These are phyloP conservation scores for Nicotiana paniculata DNA, from an alignment of 257 asterid genomes.

Conservation along the genomic window DNA sequence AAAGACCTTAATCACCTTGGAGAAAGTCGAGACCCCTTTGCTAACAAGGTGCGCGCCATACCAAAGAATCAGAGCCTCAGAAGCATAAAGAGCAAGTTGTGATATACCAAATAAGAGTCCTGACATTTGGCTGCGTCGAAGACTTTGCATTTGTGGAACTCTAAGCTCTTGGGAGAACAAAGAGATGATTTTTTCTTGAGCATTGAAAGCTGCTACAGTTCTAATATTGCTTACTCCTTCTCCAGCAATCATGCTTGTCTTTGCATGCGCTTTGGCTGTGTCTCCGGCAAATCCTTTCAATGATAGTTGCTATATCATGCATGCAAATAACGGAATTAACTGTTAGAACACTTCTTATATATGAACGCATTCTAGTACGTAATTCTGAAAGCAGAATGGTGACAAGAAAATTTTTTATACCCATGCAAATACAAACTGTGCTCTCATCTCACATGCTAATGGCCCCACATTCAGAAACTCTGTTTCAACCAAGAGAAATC, in stretches of 20 bases:
- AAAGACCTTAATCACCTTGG: constrained; percentile 87
- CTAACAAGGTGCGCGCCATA: constrained; percentile 83
- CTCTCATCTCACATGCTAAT: not conserved
- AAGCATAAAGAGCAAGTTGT: constrained; percentile 92
- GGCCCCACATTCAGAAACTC: not conserved
- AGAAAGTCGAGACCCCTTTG: constrained; percentile 77
- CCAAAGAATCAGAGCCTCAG: constrained; percentile 94
- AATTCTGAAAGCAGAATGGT: too few relatives aligned
- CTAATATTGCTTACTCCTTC: constrained; percentile 99
- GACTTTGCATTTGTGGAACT: constrained; percentile 62
- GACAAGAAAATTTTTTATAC: not conserved
- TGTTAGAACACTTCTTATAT: not conserved
- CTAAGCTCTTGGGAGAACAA: constrained; percentile 67
- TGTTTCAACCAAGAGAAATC: not conserved
- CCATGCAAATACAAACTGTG: not conserved
- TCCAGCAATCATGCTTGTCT: constrained; percentile 98
- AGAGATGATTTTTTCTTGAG: constrained; percentile 74
- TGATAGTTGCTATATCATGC: constrained; percentile 71
- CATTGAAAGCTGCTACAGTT: constrained; percentile 92
- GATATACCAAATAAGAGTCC: constrained; percentile 87
- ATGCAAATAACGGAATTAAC: not conserved
- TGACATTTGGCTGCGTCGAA: constrained; percentile 63
- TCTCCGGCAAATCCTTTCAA: constrained; percentile 97
- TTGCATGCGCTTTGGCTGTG: constrained; percentile 96
- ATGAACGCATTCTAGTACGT: too few relatives aligned